Conservation (phyloP, 345 rosid species). For the Cardamine chenopodiifolia region DNA sequence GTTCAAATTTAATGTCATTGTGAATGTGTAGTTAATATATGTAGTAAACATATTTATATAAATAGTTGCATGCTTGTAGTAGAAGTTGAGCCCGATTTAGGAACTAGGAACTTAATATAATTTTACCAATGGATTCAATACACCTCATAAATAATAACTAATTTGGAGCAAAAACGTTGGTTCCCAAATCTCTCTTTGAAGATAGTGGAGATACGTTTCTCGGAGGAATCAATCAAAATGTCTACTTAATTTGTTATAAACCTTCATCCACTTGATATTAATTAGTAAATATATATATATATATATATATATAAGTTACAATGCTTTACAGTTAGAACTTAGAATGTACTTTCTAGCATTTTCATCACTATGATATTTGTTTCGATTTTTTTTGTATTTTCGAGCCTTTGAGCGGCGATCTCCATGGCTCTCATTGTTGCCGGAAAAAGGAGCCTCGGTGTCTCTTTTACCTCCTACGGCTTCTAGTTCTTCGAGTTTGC, state of each 20-base stretch:
- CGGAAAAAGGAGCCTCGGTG: too few species aligned
- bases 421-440: too few species aligned
- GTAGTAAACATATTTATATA: constrained; percentile 23
- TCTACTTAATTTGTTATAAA: too few species aligned
- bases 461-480: too few species aligned
- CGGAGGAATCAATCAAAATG: not conserved
- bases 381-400: too few species aligned
- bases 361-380: too few species aligned
- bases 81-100: not conserved
- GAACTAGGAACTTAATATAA: not conserved
- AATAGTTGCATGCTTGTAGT: not conserved
- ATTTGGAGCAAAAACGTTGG: not conserved
- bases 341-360: not conserved
- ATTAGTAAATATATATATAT: too few species aligned
- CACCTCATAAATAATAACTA: not conserved
- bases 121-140: not conserved
- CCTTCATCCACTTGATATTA: not conserved
- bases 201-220: not conserved
- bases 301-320: too few species aligned
- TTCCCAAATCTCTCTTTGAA: not conserved
- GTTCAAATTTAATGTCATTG: constrained; percentile 25
- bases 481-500: too few species aligned
- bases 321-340: too few species aligned
- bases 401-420: too few species aligned
- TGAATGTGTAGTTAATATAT: constrained; percentile 25